Percentiles rank a stretch among this genome's conserved stretches.
These are phyloP conservation scores for Copromyces sp. DNA, from an alignment of 495 filamentous ascomycete genomes.

Conservation along the genomic window DNA sequence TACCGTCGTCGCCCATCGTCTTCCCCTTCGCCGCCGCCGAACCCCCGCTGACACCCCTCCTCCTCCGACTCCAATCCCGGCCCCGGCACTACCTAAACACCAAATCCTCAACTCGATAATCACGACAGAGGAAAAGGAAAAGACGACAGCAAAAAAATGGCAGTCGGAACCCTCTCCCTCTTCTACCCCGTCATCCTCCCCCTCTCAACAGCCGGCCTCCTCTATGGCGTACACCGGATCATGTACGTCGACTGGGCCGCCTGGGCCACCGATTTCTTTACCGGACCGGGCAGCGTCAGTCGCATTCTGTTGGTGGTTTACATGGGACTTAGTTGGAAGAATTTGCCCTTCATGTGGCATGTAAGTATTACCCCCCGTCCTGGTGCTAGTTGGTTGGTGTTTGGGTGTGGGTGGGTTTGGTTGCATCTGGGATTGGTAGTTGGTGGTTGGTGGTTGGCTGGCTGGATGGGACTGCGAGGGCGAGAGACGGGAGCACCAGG, in stretches of 20 bases:
- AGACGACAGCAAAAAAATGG: too few relatives aligned
- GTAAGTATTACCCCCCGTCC: slow-evolving; percentile 31
- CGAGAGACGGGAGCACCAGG: not conserved
- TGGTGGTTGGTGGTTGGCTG: not conserved
- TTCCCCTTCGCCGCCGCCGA: too few relatives aligned
- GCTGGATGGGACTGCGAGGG: not conserved
- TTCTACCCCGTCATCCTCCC: slow-evolving; percentile 30
- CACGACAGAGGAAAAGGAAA: too few relatives aligned
- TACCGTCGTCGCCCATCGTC: too few relatives aligned
- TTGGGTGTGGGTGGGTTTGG: not conserved
- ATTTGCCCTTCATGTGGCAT: slow-evolving; percentile 66
- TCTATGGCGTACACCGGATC: slow-evolving; percentile 31
- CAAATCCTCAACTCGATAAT: too few relatives aligned
- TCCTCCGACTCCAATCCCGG: too few relatives aligned
- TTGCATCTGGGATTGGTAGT: too few relatives aligned
- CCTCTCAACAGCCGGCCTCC: slow-evolving; percentile 22
- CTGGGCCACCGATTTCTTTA: slow-evolving; percentile 32
- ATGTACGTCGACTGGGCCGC: slow-evolving; percentile 24
- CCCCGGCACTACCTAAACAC: too few relatives aligned
- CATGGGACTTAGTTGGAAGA: slow-evolving; percentile 57
- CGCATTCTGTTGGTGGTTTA: slow-evolving; percentile 42
- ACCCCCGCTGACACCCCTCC: too few relatives aligned
- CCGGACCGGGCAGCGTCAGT: slow-evolving; percentile 38
- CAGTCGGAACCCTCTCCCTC: slow-evolving; percentile 26
- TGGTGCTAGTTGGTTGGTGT: not conserved